Evolutionary conservation across 2,329 filamentous ascomycete genomes (phyloP).

Genomic region (Huntiella moniliformis): DNA sequence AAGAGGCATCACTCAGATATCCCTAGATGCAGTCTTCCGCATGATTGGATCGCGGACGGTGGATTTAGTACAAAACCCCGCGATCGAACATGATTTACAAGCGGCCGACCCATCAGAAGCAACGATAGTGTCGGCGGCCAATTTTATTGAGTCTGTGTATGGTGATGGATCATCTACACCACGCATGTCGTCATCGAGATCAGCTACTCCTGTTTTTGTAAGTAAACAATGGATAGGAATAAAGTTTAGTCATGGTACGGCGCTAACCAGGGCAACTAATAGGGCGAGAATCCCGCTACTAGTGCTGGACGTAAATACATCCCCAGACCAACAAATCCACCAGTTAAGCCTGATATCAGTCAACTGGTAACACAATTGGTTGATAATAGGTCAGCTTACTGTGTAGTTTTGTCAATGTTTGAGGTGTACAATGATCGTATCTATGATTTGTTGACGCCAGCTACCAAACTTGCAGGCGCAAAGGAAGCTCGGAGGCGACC

Average conservation of each 20-base stretch:
- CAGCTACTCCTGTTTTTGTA: constrained; percentile 45
- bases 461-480: constrained; percentile 17
- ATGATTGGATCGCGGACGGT: constrained; percentile 58
- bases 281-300: constrained; percentile 13
- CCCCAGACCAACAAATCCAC: constrained; percentile 50
- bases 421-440: constrained; percentile 98
- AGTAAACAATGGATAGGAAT: not conserved
- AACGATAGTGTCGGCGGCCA: constrained; percentile 50
- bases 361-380: constrained; percentile 42
- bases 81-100: constrained; percentile 54
- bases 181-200: constrained; percentile 35
- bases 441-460: constrained; percentile 68
- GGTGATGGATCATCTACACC: constrained; percentile 31
- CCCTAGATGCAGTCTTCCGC: constrained; percentile 75
- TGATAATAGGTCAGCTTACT: constrained; percentile 59
- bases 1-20: constrained; percentile 77
- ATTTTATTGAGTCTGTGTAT: constrained; percentile 65
- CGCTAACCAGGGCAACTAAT: constrained; percentile 18
- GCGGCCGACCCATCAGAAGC: constrained; percentile 68
- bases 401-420: constrained; percentile 89
- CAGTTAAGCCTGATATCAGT: constrained; percentile 56
- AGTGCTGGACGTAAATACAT: constrained; percentile 43
- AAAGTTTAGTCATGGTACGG: no score
- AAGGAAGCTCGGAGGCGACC: constrained; percentile 43
- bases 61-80: constrained; percentile 36